Conservation (phyloP, 2,329 filamentous ascomycete species). For the Alternaria brassicae region DNA sequence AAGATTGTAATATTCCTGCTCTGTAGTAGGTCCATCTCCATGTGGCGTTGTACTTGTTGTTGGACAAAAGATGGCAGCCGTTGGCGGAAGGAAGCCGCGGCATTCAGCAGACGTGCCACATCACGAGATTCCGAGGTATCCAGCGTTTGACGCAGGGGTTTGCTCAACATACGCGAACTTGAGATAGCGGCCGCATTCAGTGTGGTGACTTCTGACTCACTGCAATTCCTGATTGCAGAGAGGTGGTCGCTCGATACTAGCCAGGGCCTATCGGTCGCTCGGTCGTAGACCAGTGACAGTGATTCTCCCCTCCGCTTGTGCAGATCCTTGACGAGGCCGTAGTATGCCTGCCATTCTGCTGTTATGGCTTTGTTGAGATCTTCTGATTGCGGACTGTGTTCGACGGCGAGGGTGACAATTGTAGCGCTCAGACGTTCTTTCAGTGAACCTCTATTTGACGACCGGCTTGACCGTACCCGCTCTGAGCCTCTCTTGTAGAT, state of each 20-base stretch:
- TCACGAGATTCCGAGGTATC: constrained; percentile 52
- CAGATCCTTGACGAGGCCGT: constrained; percentile 81
- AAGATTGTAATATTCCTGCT: constrained; percentile 65
- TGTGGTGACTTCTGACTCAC: constrained; percentile 74
- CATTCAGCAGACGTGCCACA: constrained; percentile 69
- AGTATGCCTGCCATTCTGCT: constrained; percentile 88
- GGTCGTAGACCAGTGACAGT: constrained; percentile 77
- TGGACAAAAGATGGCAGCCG: constrained; percentile 73
- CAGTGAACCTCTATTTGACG: constrained; percentile 61
- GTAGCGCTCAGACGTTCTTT: constrained; percentile 78
- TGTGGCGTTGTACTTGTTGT: constrained; percentile 70
- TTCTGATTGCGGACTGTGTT: constrained; percentile 74
- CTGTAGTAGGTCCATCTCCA: constrained; percentile 77
- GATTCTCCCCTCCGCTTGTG: constrained; percentile 86
- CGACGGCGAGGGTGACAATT: constrained; percentile 71
- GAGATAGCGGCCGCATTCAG: constrained; percentile 66
- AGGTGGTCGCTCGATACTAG: constrained; percentile 82
- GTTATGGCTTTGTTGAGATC: constrained; percentile 77
- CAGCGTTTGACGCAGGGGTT: constrained; percentile 44
- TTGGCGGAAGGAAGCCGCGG: constrained; percentile 73
- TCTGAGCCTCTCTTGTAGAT: constrained; percentile 76
- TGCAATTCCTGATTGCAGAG: constrained; percentile 80
- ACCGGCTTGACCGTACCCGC: constrained; percentile 19
- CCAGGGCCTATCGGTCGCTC: constrained; percentile 76
- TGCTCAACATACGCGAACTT: constrained; percentile 22